Evolutionary conservation across 2,329 filamentous ascomycete genomes (phyloP).

Genomic region (Dothistroma pini): DNA sequence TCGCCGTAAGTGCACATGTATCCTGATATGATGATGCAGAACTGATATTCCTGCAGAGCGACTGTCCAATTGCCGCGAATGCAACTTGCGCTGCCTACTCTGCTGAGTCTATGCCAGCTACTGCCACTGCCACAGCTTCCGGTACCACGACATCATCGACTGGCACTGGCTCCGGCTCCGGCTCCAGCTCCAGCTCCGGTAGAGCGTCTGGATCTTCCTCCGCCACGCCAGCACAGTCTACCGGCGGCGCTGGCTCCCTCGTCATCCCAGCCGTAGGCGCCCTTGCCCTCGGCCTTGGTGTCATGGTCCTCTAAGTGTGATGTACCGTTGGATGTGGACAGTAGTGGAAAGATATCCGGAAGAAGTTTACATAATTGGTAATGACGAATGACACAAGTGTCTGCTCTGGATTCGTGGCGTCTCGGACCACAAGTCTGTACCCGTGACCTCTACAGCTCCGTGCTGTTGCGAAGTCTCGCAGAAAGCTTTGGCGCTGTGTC

Average conservation of each 20-base stretch:
- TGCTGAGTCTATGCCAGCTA: conserved; percentile 14
- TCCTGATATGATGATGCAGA: neutral
- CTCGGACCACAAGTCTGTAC: too few relatives aligned
- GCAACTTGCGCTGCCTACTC: conserved; percentile 48
- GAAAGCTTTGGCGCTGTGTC: too few relatives aligned
- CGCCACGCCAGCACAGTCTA: conserved; percentile 6
- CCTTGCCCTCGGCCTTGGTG: conserved; percentile 11
- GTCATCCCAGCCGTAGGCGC: conserved; percentile 8
- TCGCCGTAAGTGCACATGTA: conserved; percentile 33
- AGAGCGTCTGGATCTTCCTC: conserved; percentile 2
- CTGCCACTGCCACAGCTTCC: conserved; percentile 4
- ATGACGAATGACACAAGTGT: neutral
- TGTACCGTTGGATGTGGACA: neutral
- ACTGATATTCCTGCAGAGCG: conserved; percentile 16
- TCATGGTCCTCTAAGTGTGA: conserved; percentile 11
- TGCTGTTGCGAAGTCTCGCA: too few relatives aligned
- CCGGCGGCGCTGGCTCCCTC: conserved; percentile 12
- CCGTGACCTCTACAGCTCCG: too few relatives aligned
- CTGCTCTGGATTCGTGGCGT: too few relatives aligned
- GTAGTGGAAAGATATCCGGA: neutral
- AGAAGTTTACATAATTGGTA: neutral
- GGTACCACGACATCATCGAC: neutral
- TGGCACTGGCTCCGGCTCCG: neutral
- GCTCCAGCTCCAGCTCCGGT: conserved; percentile 1
- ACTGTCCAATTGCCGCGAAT: conserved; percentile 48